Conservation (phyloP, 441 rosid species). For the Erysimum cheiri region DNA sequence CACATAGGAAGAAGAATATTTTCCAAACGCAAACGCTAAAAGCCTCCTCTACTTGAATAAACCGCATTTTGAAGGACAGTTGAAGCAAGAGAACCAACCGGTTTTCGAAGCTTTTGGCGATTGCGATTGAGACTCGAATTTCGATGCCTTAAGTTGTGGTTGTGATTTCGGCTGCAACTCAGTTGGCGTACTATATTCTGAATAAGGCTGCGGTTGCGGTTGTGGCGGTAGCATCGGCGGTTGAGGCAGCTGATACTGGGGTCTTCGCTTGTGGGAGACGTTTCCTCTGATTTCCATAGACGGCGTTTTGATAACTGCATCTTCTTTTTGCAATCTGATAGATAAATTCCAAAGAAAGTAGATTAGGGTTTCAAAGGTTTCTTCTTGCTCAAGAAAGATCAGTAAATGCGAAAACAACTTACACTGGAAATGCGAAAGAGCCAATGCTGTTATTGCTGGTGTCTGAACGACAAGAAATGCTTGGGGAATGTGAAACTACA, state of each 20-base stretch:
- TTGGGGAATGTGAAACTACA: slow-evolving; percentile 43
- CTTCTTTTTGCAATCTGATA: slow-evolving; percentile 47
- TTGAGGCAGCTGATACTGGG: slow-evolving; percentile 35
- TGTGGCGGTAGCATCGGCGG: slow-evolving; percentile 11
- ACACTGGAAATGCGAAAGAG: slow-evolving; percentile 85
- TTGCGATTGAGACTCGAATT: slow-evolving; percentile 13
- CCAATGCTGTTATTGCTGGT: slow-evolving; percentile 53
- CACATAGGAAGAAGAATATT: neutral
- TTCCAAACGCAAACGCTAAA: slow-evolving; percentile 30
- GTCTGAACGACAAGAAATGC: slow-evolving; percentile 49
- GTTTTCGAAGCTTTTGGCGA: slow-evolving; percentile 25
- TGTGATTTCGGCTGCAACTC: slow-evolving; percentile 7
- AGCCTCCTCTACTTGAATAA: slow-evolving; percentile 22
- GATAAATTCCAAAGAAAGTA: slow-evolving; percentile 5
- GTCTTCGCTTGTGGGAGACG: slow-evolving; percentile 10
- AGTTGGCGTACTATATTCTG: neutral
- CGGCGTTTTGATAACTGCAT: slow-evolving; percentile 34
- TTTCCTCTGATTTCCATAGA: slow-evolving; percentile 7
- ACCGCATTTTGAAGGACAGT: slow-evolving; percentile 44
- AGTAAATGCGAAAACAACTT: slow-evolving; percentile 30
- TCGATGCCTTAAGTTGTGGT: slow-evolving; percentile 20
- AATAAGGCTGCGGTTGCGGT: slow-evolving; percentile 8
- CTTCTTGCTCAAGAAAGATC: neutral
- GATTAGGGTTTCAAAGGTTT: slow-evolving; percentile 14
- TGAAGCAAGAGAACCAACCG: slow-evolving; percentile 67